Percentiles rank a stretch among this genome's conserved stretches.
These are phyloP conservation scores for Xerocomellus amylosporus DNA, from an alignment of 768 basidiomycete genomes.

Conservation along the genomic window DNA sequence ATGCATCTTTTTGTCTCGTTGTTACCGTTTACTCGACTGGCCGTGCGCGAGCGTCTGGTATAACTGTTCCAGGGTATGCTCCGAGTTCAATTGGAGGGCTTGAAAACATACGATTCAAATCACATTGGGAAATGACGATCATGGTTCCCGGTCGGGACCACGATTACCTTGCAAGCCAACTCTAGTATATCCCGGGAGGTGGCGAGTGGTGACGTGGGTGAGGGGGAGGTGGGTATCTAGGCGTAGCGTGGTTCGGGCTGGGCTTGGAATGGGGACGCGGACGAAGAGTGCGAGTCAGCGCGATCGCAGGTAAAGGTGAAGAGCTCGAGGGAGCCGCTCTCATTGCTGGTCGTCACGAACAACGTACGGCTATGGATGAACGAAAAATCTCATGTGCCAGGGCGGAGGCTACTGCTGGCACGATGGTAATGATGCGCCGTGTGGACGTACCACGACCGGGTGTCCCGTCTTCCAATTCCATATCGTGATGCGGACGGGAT, in stretches of 20 bases:
- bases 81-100: too few species aligned
- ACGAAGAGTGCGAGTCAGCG: neutral
- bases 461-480: constrained; percentile 55
- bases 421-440: neutral
- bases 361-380: constrained; percentile 45
- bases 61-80: too few species aligned
- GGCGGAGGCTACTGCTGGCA: constrained; percentile 16
- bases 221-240: neutral
- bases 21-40: too few species aligned
- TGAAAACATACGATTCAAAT: too few species aligned
- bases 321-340: constrained; percentile 40
- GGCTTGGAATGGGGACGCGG: neutral
- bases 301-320: constrained; percentile 37
- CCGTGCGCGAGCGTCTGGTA: too few species aligned
- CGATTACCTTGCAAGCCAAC: too few species aligned
- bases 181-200: too few species aligned
- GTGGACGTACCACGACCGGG: constrained; percentile 40
- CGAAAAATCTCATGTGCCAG: constrained; percentile 41
- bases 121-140: too few species aligned
- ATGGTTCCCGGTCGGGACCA: too few species aligned
- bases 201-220: constrained; percentile 18
- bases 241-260: neutral
- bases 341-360: constrained; percentile 37
- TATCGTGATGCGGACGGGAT: constrained; percentile 21
- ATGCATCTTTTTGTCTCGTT: too few species aligned